These are phyloP conservation scores for Lolium rigidum DNA, from an alignment of 176 grass and related monocot species.

Conservation along the genomic window DNA sequence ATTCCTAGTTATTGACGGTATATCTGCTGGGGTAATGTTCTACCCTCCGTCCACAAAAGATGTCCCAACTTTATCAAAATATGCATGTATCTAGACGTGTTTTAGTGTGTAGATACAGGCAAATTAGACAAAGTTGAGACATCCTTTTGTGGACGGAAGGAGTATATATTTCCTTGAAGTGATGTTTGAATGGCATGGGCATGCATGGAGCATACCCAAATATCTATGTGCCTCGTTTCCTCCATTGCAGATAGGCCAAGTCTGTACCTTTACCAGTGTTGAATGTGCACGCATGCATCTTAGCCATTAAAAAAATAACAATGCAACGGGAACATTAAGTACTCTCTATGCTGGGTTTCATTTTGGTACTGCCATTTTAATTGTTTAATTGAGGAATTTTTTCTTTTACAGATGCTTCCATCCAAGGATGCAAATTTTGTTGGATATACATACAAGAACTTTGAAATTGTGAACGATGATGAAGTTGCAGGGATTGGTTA, in stretches of 20 bases:
- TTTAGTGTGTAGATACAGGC: no score
- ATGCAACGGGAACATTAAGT: conserved; percentile 7
- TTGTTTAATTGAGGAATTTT: conserved; percentile 33
- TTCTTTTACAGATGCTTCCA: conserved; percentile 88
- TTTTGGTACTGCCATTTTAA: conserved; percentile 27
- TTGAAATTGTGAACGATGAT: conserved; percentile 97
- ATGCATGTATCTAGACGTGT: no score
- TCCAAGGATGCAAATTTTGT: conserved; percentile 98
- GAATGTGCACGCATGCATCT: neutral
- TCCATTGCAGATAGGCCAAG: neutral
- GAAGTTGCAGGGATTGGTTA: conserved; percentile 95
- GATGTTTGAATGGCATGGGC: conserved; percentile 4
- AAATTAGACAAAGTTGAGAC: no score
- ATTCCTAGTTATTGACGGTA: neutral
- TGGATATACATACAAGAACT: conserved; percentile 99
- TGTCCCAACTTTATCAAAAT: no score
- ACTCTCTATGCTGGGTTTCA: neutral
- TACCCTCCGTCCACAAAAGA: no score
- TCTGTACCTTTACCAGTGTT: conserved; percentile 1
- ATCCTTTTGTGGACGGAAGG: no score
- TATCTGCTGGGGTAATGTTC: conserved; percentile 6
- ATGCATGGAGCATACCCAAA: neutral
- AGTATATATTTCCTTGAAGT: neutral
- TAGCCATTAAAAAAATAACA: conserved; percentile 29
- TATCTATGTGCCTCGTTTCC: neutral